Evolutionary conservation across 78 protist genomes (phyloP).

Genomic region (Planoprotostelium fungivorum): DNA sequence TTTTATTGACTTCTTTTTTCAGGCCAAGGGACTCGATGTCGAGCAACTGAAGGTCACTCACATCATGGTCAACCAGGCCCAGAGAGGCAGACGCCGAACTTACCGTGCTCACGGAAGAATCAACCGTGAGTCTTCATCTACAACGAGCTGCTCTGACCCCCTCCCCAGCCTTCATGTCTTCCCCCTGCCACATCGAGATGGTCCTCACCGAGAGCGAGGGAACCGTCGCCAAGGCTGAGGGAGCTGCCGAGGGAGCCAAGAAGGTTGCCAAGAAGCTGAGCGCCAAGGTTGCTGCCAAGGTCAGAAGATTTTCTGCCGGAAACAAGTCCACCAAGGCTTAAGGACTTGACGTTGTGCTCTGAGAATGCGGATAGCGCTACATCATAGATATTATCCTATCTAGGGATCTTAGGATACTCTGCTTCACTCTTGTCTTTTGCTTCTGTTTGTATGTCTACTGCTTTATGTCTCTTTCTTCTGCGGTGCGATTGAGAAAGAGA

Average conservation of each 20-base stretch:
- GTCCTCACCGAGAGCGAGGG: slow-evolving; percentile 50
- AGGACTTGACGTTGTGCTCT: not conserved
- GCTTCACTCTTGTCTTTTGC: too few species aligned
- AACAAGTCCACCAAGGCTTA: not conserved
- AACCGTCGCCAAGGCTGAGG: slow-evolving; percentile 55
- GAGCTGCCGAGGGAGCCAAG: slow-evolving; percentile 11
- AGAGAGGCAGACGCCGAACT: slow-evolving; percentile 85
- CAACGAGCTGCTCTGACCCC: not conserved
- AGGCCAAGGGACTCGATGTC: slow-evolving; percentile 68
- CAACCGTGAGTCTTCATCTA: slow-evolving; percentile 62
- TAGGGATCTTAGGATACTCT: too few species aligned
- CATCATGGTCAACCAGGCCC: slow-evolving; percentile 89
- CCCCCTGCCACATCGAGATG: slow-evolving; percentile 92
- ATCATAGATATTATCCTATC: too few species aligned
- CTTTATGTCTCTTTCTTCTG: too few species aligned
- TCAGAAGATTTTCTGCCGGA: not conserved
- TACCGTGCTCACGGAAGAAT: slow-evolving; percentile 98
- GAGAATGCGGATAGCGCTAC: too few species aligned
- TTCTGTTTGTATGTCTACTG: too few species aligned
- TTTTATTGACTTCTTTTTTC: not conserved
- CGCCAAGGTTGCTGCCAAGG: not conserved
- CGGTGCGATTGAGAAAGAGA: too few species aligned
- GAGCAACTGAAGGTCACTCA: slow-evolving; percentile 68
- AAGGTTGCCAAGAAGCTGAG: not conserved
- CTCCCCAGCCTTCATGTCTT: slow-evolving; percentile 71